Evolutionary conservation across 2,329 filamentous ascomycete genomes (phyloP), one percentile per base, ranked within the genome.

Genomic region (Dothistroma pini): DNA sequence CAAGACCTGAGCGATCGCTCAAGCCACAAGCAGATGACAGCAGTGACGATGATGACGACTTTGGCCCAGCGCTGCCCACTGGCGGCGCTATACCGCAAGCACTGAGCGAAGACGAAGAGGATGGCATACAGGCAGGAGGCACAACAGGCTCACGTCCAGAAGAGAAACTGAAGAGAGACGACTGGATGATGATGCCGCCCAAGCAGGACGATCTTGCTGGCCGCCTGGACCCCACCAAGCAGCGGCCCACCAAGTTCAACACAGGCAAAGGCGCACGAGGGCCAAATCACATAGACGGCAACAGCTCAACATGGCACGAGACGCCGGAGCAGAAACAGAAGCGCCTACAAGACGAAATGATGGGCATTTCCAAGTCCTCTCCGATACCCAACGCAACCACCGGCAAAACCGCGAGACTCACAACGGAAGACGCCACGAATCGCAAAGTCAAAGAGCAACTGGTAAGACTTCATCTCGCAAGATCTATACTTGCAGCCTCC

Each of bases 291-390:
- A 72, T 72, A n/a, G 75, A 73, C 4, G 73, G 70, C 9, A 74
- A 75, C 19, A 77, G 73, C 12, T 86, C 85, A 22, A 86, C 93
- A 49, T 97, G 93, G 93, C 93, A 91, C 0, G 93, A 97, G 75
- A 96, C 91, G 9, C 90, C 91, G 0, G 90, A 93, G 73, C 85
- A 97, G 76, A 96, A 96, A 75, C 85, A 90, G 60, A 87, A 89
- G 75, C 83, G 91, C 44, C 77, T 97, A 22, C 87, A 89, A 68
- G 87, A 96, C 73, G 86, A 95, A 57, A 89, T 96, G 11, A 83
- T 97, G 68, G 93, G 93, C 0, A 85, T 93, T 2, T 77, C 78
- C 19, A 77, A 77, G 29, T 76, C 80, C 3, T 72, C 76, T 58
- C 67, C 70, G 62, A 47, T 72, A 64, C 66, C 41, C 63, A 59